phyloP scores from a whole-genome alignment of 1,284 basidiomycete genomes.

The Inonotus hispidus region DNA sequence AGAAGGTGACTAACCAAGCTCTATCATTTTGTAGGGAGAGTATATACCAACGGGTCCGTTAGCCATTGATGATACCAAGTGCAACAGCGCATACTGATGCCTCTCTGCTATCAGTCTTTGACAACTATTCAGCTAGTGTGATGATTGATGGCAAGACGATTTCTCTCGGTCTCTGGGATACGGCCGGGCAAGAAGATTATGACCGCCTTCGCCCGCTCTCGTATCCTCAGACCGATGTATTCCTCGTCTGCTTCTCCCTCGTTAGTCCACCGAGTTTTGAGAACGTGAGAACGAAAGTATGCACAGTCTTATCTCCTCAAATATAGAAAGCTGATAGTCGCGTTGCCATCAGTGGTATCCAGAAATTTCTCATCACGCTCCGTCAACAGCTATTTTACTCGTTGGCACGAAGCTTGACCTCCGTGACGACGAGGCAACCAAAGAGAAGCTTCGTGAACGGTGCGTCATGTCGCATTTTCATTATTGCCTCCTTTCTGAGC shows the following conservation, averaged over 20 bases:
- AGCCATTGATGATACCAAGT: neutral
- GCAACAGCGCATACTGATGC: constrained; percentile 1
- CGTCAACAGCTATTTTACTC: constrained; percentile 88
- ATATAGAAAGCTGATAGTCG: constrained; percentile 6
- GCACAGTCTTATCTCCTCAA: constrained; percentile 22
- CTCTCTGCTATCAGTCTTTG: constrained; percentile 58
- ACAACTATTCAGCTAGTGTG: constrained; percentile 94
- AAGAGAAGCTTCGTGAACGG: constrained; percentile 91
- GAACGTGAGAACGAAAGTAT: constrained; percentile 95
- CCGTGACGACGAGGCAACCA: constrained; percentile 88
- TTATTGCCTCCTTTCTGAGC: neutral
- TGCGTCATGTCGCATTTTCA: constrained; percentile 30
- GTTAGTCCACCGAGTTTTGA: constrained; percentile 97
- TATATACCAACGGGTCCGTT: constrained; percentile 90
- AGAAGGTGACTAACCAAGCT: constrained; percentile 13
- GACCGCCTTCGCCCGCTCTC: constrained; percentile 96
- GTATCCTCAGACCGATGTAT: constrained; percentile 99
- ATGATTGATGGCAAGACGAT: constrained; percentile 99
- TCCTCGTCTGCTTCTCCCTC: constrained; percentile 98
- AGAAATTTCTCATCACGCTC: constrained; percentile 96
- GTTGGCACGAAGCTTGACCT: constrained; percentile 98
- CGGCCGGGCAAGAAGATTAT: constrained; percentile 98
- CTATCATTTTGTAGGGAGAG: constrained; percentile 61
- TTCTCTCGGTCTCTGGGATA: constrained; percentile 96
- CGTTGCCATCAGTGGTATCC: constrained; percentile 76